A percentile compares a stretch with the other conserved stretches of the same genome.
phyloP scores from a whole-genome alignment of 2,329 filamentous ascomycete species.

The Trichoderma hamatum region DNA sequence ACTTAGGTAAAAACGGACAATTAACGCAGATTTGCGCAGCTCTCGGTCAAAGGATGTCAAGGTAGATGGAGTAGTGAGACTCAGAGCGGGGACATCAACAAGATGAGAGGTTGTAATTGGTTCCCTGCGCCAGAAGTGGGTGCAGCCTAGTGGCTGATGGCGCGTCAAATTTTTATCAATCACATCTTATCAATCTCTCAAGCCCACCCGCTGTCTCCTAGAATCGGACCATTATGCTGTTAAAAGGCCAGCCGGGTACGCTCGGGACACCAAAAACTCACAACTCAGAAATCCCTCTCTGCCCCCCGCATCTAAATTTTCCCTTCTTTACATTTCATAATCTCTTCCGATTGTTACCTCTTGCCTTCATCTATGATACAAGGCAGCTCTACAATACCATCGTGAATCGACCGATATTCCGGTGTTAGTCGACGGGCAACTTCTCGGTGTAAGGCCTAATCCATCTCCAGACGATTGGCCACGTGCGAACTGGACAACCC shows the following conservation, averaged over 20 bases:
- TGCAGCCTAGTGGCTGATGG: background rate
- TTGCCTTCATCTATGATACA: background rate
- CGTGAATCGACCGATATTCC: background rate
- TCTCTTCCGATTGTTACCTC: background rate
- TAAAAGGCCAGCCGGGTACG: conserved; percentile 30
- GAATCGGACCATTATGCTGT: conserved; percentile 39
- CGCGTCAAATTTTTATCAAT: conserved; percentile 46
- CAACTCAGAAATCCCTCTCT: conserved; percentile 7
- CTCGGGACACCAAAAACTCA: conserved; percentile 38
- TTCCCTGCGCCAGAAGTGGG: background rate
- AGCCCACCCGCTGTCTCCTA: conserved; percentile 41
- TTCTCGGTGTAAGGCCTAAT: conserved; percentile 17
- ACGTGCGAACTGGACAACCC: background rate
- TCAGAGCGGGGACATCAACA: background rate
- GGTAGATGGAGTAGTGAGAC: conserved; percentile 16
- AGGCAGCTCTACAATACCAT: background rate
- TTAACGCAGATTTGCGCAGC: conserved; percentile 3
- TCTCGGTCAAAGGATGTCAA: background rate
- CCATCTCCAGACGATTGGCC: background rate
- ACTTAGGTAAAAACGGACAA: background rate
- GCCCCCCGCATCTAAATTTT: conserved; percentile 18
- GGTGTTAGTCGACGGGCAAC: background rate
- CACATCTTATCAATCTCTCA: conserved; percentile 55
- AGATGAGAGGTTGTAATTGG: background rate
- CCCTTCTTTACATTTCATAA: background rate